Evolutionary conservation across 2,329 filamentous ascomycete species (phyloP).

Genomic region (Phialocephala subalpina): DNA sequence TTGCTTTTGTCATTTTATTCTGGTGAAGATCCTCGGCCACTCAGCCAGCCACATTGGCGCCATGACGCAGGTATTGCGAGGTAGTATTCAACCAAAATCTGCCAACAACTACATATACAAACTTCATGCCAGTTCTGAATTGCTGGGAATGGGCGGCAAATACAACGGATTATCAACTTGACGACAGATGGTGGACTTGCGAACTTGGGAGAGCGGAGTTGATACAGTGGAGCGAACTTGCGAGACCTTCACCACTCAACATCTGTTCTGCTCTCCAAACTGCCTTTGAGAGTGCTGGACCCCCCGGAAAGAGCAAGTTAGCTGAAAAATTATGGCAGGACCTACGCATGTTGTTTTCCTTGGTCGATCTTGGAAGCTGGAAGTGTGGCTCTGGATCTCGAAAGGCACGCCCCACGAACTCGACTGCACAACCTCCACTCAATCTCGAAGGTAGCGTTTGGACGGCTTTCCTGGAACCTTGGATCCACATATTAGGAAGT

Average conservation of each 20-base stretch:
- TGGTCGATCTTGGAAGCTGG: no score
- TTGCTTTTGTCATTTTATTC: background rate
- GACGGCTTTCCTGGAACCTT: no score
- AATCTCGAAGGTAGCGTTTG: no score
- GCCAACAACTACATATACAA: background rate
- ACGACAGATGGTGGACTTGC: background rate
- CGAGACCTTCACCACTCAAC: background rate
- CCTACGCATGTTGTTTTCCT: no score
- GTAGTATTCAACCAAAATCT: background rate
- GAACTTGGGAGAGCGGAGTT: background rate
- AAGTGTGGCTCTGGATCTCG: no score
- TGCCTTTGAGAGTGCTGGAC: background rate
- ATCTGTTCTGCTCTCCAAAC: background rate
- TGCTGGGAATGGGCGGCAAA: background rate
- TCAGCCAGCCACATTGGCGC: constrained; percentile 4
- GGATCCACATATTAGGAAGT: no score
- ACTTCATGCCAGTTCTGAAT: background rate
- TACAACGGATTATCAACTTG: background rate
- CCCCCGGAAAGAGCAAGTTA: background rate
- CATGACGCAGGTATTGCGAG: background rate
- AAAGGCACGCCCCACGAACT: no score
- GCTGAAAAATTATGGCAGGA: no score
- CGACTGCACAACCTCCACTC: no score
- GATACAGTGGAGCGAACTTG: background rate
- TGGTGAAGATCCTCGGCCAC: background rate